Conservation (phyloP, 2,329 filamentous ascomycete genomes). For the Fusarium sp. region DNA sequence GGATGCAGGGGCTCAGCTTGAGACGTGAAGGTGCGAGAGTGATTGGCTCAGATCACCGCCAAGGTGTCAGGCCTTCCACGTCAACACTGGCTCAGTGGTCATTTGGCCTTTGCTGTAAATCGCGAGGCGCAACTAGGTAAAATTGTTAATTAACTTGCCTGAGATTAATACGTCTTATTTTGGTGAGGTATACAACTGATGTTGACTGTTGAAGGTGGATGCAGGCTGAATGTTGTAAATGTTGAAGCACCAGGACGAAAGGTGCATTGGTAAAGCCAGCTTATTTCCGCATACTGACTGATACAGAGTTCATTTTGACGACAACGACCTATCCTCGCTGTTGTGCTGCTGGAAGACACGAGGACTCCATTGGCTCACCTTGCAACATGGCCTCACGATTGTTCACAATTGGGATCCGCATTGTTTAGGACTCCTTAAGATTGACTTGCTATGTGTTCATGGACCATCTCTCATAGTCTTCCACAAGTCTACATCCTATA, state of each 20-base stretch:
- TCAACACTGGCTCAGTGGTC: conserved; percentile 15
- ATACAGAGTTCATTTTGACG: not conserved
- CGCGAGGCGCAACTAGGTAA: not conserved
- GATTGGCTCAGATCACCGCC: conserved; percentile 25
- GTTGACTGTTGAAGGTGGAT: not conserved
- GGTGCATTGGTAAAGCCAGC: not conserved
- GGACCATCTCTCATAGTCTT: not conserved
- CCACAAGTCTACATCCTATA: not conserved
- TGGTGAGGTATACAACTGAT: not conserved
- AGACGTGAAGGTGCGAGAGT: not conserved
- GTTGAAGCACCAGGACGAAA: not conserved
- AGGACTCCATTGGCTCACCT: not conserved
- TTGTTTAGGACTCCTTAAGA: not conserved
- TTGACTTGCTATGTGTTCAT: not conserved
- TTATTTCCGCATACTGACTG: not conserved
- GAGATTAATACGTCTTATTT: not conserved
- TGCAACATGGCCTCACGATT: rapidly evolving
- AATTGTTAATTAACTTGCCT: not conserved
- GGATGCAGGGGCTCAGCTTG: conserved; percentile 36
- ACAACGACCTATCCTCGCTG: not conserved
- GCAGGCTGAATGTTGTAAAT: not conserved
- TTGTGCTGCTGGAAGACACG: not conserved
- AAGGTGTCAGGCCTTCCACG: conserved; percentile 23
- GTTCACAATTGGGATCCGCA: no score
- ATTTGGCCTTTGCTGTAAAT: not conserved